These are phyloP conservation scores for Acacia melanoxylon DNA, from an alignment of 306 rosid genomes.

Conservation along the genomic window DNA sequence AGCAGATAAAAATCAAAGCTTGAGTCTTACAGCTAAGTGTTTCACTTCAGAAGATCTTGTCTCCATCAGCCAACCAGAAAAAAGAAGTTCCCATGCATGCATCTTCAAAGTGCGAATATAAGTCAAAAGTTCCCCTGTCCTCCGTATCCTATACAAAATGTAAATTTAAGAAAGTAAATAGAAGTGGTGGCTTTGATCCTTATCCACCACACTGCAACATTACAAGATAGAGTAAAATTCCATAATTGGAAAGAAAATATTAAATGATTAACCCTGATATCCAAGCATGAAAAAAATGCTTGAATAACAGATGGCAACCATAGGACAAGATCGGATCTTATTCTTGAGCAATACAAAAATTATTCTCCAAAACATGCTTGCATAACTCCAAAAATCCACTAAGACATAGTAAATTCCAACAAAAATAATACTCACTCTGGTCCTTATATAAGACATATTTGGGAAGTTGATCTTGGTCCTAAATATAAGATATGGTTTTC, in stretches of 20 bases:
- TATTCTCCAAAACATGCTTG: constrained; percentile 7
- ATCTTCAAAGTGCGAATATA: constrained; percentile 90
- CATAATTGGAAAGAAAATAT: constrained; percentile 17
- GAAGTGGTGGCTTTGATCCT: constrained; percentile 20
- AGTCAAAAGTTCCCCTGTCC: constrained; percentile 84
- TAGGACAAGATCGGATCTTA: neutral
- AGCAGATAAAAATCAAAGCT: constrained; percentile 11
- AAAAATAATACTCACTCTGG: neutral
- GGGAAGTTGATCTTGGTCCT: no score
- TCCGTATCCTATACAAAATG: constrained; percentile 64
- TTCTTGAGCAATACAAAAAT: constrained; percentile 2
- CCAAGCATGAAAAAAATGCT: neutral
- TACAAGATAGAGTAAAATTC: constrained; percentile 4
- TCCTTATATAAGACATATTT: no score
- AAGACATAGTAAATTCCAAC: neutral
- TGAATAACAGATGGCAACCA: constrained; percentile 14
- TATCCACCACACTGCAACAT: constrained; percentile 10
- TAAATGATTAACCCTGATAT: constrained; percentile 17
- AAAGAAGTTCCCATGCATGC: constrained; percentile 93
- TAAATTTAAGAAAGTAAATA: constrained; percentile 8
- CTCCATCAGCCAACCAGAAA: constrained; percentile 90
- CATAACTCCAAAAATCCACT: constrained; percentile 9
- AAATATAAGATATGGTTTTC: no score
- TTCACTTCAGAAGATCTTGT: constrained; percentile 84
- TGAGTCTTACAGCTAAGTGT: constrained; percentile 73